phyloP scores from a whole-genome alignment of 164 flowering plant genomes.

The Echeveria elegans region DNA sequence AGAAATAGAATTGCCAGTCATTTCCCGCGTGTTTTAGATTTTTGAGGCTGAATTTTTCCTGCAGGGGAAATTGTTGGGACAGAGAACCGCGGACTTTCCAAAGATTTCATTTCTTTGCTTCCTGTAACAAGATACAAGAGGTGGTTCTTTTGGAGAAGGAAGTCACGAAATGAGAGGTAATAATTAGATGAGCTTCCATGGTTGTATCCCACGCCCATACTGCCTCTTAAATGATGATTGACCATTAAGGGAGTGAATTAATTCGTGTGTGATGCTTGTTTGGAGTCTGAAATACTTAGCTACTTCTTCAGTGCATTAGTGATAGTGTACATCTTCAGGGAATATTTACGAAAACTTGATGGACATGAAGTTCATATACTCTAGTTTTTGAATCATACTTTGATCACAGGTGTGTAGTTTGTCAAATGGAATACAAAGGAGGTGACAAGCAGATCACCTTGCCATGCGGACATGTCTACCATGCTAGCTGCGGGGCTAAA shows the following conservation, averaged over 20 bases:
- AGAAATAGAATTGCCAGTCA: too few relatives aligned
- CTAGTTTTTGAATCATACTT: neutral
- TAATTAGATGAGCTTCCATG: conserved; percentile 13
- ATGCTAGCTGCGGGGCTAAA: conserved; percentile 50
- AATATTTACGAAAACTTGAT: too few relatives aligned
- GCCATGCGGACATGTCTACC: conserved; percentile 82
- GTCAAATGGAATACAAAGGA: conserved; percentile 85
- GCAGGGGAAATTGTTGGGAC: conserved; percentile 77
- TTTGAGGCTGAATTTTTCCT: neutral
- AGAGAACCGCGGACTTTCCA: conserved; percentile 82
- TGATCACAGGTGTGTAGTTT: conserved; percentile 62
- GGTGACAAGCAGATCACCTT: conserved; percentile 57
- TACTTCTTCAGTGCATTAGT: too few relatives aligned
- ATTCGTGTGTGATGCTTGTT: too few relatives aligned
- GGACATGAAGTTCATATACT: too few relatives aligned
- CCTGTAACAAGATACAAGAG: conserved; percentile 75
- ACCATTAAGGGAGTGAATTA: too few relatives aligned
- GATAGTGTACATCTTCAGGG: too few relatives aligned
- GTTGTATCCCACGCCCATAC: neutral
- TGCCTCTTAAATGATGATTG: too few relatives aligned
- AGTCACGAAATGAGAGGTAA: conserved; percentile 62
- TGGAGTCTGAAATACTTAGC: too few relatives aligned
- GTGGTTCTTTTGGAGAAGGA: conserved; percentile 62
- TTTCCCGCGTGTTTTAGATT: neutral
- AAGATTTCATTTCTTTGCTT: conserved; percentile 61